These are phyloP conservation scores for Tritrichomonas foetus DNA, from an alignment of 208 protist species.

Conservation along the genomic window DNA sequence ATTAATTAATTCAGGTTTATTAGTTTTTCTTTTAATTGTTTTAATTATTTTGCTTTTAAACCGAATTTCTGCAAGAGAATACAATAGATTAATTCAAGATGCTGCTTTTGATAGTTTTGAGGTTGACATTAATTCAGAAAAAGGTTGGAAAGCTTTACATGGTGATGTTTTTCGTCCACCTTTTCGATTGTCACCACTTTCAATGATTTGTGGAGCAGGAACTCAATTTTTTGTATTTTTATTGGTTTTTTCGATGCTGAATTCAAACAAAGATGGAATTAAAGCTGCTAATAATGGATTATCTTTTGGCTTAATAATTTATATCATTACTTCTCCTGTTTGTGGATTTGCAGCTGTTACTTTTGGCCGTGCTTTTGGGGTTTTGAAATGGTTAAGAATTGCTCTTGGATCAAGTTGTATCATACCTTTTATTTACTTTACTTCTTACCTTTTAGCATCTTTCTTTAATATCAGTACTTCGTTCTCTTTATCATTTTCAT, in stretches of 20 bases:
- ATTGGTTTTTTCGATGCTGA: not conserved
- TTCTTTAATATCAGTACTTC: not conserved
- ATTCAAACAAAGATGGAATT: not conserved
- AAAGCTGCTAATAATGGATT: not conserved
- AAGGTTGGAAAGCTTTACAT: constrained; percentile 58
- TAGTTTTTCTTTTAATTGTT: not conserved
- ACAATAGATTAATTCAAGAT: not conserved
- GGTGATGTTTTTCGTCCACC: constrained; percentile 57
- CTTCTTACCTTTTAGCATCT: not conserved
- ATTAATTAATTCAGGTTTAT: not conserved
- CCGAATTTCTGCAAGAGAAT: not conserved
- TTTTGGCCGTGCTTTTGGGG: not conserved
- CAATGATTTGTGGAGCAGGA: not conserved
- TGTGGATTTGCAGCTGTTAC: not conserved
- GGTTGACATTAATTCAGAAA: constrained; percentile 42
- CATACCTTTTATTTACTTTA: not conserved
- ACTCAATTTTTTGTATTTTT: not conserved
- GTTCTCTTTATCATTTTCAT: not conserved
- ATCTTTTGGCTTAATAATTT: not conserved
- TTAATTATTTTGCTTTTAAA: not conserved
- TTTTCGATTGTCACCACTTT: not conserved
- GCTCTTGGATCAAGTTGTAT: not conserved
- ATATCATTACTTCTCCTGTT: not conserved
- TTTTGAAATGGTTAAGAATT: not conserved
- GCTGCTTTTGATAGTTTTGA: not conserved